Conservation (phyloP, 768 basidiomycete species). For the Hortiboletus flavorubellus region DNA sequence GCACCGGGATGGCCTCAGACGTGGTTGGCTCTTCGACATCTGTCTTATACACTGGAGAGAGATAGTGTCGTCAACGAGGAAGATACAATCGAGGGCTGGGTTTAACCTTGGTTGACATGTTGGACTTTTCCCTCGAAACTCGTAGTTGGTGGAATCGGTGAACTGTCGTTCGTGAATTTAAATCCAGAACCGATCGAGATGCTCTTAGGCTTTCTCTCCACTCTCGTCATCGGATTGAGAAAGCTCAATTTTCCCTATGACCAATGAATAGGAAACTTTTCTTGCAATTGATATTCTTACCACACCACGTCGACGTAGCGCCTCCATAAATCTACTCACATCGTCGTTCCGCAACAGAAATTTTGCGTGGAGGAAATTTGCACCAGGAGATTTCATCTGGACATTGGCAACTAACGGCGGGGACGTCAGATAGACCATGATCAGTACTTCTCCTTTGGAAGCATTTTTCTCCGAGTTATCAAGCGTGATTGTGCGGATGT, state of each 20-base stretch:
- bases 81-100: not conserved
- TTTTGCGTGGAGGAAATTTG: conserved; percentile 26
- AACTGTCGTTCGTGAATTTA: conserved; percentile 20
- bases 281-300: conserved; percentile 31
- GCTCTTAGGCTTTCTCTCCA: conserved; percentile 14
- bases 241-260: conserved; percentile 31
- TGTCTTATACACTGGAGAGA: conserved; percentile 28
- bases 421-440: conserved; percentile 33
- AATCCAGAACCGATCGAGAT: conserved; percentile 29
- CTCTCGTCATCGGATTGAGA: conserved; percentile 16
- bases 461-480: conserved; percentile 21
- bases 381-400: conserved; percentile 19
- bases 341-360: conserved; percentile 38
- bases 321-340: conserved; percentile 38
- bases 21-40: conserved; percentile 15
- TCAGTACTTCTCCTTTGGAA: conserved; percentile 16
- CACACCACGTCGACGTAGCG: conserved; percentile 44
- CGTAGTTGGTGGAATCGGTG: conserved; percentile 19
- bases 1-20: not conserved
- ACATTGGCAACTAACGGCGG: conserved; percentile 39
- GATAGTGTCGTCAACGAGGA: not conserved
- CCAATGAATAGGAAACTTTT: not conserved
- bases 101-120: conserved; percentile 28
- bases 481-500: conserved; percentile 26
- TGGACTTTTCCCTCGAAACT: conserved; percentile 34